Percentiles rank a stretch among this genome's conserved stretches.
Conservation (phyloP, 306 rosid species). For the Cucurbita ficifolia region DNA sequence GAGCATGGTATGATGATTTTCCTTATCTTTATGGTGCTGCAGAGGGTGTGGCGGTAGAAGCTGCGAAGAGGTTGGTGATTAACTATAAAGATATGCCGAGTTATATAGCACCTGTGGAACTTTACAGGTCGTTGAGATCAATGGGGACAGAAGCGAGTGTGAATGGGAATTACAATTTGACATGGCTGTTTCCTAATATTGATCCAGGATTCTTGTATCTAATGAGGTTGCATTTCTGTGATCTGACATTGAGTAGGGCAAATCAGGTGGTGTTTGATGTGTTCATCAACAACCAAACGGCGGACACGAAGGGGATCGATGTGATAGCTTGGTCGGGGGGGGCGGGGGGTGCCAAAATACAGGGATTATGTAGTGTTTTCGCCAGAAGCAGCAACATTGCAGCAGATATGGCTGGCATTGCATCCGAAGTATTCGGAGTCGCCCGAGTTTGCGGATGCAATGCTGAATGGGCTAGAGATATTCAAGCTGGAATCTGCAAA, state of each 20-base stretch:
- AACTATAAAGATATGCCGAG: slow-evolving; percentile 13
- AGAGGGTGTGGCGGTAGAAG: slow-evolving; percentile 14
- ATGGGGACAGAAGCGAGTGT: slow-evolving; percentile 18
- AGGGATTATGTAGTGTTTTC: slow-evolving; percentile 16
- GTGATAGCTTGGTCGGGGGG: slow-evolving; percentile 28
- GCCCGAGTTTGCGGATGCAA: slow-evolving; percentile 21
- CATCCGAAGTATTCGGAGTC: slow-evolving; percentile 7
- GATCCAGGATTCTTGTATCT: slow-evolving; percentile 35
- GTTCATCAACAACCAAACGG: slow-evolving; percentile 32
- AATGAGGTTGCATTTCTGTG: slow-evolving; percentile 38
- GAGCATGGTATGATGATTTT: slow-evolving; percentile 32
- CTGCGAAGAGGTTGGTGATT: slow-evolving; percentile 2
- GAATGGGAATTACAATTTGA: slow-evolving; percentile 20
- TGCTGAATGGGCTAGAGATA: slow-evolving; percentile 28
- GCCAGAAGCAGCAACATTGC: background rate
- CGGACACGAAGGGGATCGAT: slow-evolving; percentile 11
- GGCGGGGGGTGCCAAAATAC: slow-evolving; percentile 15
- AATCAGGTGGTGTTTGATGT: slow-evolving; percentile 25
- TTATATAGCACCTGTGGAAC: slow-evolving; percentile 21
- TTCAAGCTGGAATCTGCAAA: slow-evolving; percentile 22
- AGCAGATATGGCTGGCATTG: slow-evolving; percentile 28
- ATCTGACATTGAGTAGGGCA: slow-evolving; percentile 8
- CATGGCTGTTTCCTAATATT: slow-evolving; percentile 32
- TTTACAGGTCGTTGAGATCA: slow-evolving; percentile 25
- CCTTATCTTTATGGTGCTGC: slow-evolving; percentile 27